A percentile compares a stretch with the other conserved stretches of the same genome.
phyloP scores from a whole-genome alignment of 805 yeast species.

The Nakazawaea wyomingensis region DNA sequence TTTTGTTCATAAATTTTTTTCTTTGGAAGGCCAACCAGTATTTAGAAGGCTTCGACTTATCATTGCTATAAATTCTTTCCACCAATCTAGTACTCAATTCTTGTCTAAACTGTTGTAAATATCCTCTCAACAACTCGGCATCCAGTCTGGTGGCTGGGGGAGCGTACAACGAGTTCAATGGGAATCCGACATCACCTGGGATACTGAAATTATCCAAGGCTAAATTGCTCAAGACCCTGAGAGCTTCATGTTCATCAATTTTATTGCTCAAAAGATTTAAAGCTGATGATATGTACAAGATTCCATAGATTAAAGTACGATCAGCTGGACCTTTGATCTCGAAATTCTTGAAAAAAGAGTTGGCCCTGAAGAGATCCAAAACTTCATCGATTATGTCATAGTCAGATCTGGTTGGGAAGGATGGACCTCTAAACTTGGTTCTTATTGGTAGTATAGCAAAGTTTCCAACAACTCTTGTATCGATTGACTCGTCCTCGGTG shows the following conservation, averaged over 20 bases:
- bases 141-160: constrained; percentile 74
- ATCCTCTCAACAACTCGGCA: constrained; percentile 72
- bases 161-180: constrained; percentile 72
- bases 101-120: constrained; percentile 91
- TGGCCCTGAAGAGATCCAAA: constrained; percentile 88
- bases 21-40: constrained; percentile 95
- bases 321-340: constrained; percentile 96
- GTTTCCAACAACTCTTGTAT: constrained; percentile 68
- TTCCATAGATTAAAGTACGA: constrained; percentile 89
- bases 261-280: constrained; percentile 52
- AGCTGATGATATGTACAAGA: constrained; percentile 82
- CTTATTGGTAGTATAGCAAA: constrained; percentile 79
- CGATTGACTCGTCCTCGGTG: constrained; percentile 46
- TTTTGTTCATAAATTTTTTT: constrained; percentile 93
- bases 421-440: constrained; percentile 86
- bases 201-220: constrained; percentile 83
- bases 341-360: constrained; percentile 93
- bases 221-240: constrained; percentile 68
- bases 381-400: constrained; percentile 92
- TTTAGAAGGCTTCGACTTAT: constrained; percentile 65
- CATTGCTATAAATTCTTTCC: constrained; percentile 62
- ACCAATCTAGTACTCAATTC: constrained; percentile 81
- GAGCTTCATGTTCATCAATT: constrained; percentile 53
- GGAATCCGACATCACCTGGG: constrained; percentile 96
- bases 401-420: constrained; percentile 68